phyloP scores from a whole-genome alignment of 495 filamentous ascomycete genomes.

The Penicillium longicatenatum region DNA sequence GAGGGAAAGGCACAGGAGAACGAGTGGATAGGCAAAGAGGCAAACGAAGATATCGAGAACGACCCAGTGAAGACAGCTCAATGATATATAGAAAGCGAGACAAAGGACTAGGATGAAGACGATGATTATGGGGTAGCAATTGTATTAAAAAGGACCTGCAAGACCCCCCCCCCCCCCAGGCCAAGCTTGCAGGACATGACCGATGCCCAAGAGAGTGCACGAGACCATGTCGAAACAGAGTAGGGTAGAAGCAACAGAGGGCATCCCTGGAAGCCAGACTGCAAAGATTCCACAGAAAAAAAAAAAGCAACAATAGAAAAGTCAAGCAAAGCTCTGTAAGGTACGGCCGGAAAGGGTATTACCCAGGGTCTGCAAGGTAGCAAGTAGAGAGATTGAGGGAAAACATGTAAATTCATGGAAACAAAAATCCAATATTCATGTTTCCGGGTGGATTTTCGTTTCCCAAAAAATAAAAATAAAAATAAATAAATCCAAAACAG shows the following conservation, averaged over 20 bases:
- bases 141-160: constrained; percentile 31
- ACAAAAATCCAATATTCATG: neutral
- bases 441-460: neutral
- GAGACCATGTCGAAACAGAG: constrained; percentile 35
- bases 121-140: constrained; percentile 23
- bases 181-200: constrained; percentile 29
- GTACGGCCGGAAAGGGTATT: constrained; percentile 27
- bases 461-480: constrained; percentile 12
- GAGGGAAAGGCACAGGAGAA: neutral
- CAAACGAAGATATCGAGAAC: neutral
- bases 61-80: neutral
- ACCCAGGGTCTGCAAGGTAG: constrained; percentile 26
- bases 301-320: constrained; percentile 27
- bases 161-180: constrained; percentile 7
- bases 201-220: constrained; percentile 32
- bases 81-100: constrained; percentile 1
- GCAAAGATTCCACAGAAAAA: constrained; percentile 34
- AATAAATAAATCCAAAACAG: constrained; percentile 10
- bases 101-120: constrained; percentile 4
- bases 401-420: constrained; percentile 9
- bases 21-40: neutral
- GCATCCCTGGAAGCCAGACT: constrained; percentile 33
- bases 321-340: constrained; percentile 31
- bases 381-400: constrained; percentile 6
- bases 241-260: constrained; percentile 28